Base-by-base conservation (phyloP, 257 asterid genomes). In the Orobanche coerulescens region DNA sequence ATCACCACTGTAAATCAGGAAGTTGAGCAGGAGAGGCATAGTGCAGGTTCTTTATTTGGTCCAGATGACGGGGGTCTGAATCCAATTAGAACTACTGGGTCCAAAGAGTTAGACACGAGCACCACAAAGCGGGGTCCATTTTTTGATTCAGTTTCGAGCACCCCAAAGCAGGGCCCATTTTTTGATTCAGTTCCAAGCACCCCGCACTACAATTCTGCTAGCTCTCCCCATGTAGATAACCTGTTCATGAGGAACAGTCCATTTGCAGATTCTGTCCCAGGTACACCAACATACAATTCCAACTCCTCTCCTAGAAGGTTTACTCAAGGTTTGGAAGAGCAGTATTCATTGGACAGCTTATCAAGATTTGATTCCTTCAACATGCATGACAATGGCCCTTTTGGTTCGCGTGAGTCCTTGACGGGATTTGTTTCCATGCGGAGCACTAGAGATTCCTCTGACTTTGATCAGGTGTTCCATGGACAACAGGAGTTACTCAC, bases 141-240 rank as follows among this genome's bases (percentile, higher is more conserved):
- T 67, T 31, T 70, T 5, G 70, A 73, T 58, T 47, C 53, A 59
- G 70, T 64, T 33, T 68, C 61, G 6, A 58, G 68, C 34, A 61
- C 75, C 26, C 71, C 77, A 24, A 74, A 65, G 61, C 81, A 77
- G 72, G 84, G 85, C 25, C 69, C 88, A 3, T 75, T 88, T 70
- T 79, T 81, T 4, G 96, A 89, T 72, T 89, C 96, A 20, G 94
- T 89, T 58, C 96, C 95, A 0, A 82, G 96, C 71, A 88, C 96
- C 34, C 96, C 96, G 16, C 73, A 71, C 26, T 80, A 77, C 60
- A 77, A 71, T 19, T 43, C 67, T 26, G 42, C 73, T 20, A 61
- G 52, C 76, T 66, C 85, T 16, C 80, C 79, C 5, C 69, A 68
- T 13, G 56, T 75, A 30, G 91, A 83, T 18, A 82, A 69, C 74